Evolutionary conservation across 257 asterid species (phyloP).

Genomic region (Jacaranda copaia): DNA sequence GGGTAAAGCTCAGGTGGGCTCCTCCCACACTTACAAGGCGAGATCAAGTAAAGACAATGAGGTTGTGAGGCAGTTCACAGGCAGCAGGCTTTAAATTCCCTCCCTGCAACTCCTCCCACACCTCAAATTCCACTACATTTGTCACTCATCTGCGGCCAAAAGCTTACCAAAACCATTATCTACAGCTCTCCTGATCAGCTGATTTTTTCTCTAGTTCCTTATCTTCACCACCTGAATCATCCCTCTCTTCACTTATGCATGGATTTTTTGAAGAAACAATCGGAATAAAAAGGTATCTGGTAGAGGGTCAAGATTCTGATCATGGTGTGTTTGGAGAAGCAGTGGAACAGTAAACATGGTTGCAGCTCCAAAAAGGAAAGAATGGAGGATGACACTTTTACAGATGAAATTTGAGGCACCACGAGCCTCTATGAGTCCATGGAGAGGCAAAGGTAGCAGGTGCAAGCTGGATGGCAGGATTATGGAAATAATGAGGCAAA

Average conservation of each 20-base stretch:
- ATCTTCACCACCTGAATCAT: neutral
- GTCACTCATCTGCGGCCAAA: neutral
- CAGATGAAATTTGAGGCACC: neutral
- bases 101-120: neutral
- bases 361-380: neutral
- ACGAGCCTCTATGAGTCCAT: neutral
- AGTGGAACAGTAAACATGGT: neutral
- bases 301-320: conserved; percentile 1
- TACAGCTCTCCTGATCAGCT: neutral
- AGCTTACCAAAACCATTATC: neutral
- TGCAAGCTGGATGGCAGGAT: neutral
- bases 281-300: neutral
- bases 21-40: neutral
- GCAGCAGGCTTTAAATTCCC: neutral
- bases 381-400: neutral
- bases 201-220: neutral
- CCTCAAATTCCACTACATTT: neutral
- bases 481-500: neutral
- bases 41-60: neutral
- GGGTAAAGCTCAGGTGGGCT: too few species aligned
- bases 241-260: neutral
- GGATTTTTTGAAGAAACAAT: neutral
- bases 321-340: neutral
- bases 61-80: neutral
- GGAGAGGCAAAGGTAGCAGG: neutral